Evolutionary conservation across 352 stramenopile species (phyloP).

Genomic region (Plasmopara halstedii): DNA sequence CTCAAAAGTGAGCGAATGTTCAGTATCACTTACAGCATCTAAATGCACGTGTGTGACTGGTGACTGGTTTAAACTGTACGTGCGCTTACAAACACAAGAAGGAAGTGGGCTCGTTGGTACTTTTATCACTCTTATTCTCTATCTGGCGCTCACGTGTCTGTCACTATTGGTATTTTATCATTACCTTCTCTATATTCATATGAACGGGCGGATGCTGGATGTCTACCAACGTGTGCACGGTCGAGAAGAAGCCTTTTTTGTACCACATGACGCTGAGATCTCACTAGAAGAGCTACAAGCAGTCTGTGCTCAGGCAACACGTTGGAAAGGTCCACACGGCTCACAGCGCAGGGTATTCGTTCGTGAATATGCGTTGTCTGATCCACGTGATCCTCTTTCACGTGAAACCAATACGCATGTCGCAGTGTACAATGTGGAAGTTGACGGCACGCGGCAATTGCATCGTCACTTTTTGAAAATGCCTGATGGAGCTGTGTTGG

Average conservation of each 20-base stretch:
- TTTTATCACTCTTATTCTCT: constrained; percentile 72
- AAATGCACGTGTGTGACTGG: constrained; percentile 62
- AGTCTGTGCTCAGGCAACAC: constrained; percentile 52
- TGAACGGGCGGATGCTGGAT: constrained; percentile 87
- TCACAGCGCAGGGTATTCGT: constrained; percentile 72
- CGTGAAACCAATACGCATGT: constrained; percentile 69
- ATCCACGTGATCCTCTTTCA: constrained; percentile 58
- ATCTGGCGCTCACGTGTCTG: constrained; percentile 49
- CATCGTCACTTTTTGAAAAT: constrained; percentile 86
- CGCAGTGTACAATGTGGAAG: constrained; percentile 70
- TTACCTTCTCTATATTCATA: constrained; percentile 84
- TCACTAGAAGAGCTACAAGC: constrained; percentile 58
- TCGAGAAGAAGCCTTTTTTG: constrained; percentile 66
- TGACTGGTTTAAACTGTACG: constrained; percentile 87
- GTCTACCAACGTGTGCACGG: constrained; percentile 75
- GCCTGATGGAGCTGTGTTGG: constrained; percentile 75
- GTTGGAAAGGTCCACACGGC: constrained; percentile 54
- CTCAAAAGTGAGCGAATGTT: constrained; percentile 28
- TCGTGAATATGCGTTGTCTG: constrained; percentile 67
- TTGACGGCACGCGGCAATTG: constrained; percentile 47
- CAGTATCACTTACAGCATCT: constrained; percentile 29
- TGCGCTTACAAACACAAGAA: constrained; percentile 62
- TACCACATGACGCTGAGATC: constrained; percentile 86
- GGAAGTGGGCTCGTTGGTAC: constrained; percentile 74
- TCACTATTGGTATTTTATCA: constrained; percentile 51